Base-by-base conservation (phyloP, 371 early-diverging fungal species). In the Syncephalastrum monosporum region DNA sequence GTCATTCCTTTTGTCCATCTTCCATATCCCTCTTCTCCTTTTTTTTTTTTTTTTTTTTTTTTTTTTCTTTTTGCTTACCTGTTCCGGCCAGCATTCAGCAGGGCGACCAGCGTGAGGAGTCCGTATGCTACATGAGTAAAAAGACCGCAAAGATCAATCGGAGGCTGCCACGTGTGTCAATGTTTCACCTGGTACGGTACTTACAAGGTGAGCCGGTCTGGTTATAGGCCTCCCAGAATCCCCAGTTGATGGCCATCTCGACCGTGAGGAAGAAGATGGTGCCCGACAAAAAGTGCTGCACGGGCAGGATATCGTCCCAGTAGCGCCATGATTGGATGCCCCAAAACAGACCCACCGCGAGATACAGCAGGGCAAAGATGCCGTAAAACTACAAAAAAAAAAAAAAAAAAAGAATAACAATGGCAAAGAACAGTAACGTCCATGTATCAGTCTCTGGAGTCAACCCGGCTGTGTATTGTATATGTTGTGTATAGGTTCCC, bases 201-300 rank as follows among this genome's bases (percentile, higher is more conserved):
- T 60, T 50, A 60, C 61, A 60, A 45, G 85, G 71, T 5, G 60
- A 65, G 43, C 91, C 92, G 23, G 70, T 71, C 33, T 77, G 71
- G 68, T 92, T 92, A 64, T 82, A 92, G 55, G 91, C 74, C 57
- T 85, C 86, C 87, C 89, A 91, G 69, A 83, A 92, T 16, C 90
- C 90, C 80, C 88, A 94, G 68, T 93, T 92, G 67, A 92, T 82
- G 4, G 91, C 92, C 92, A 93, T 94, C 64, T 94, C 95, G 5
- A 92, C 72, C 52, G 91, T 85, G 60, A 96, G 71, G 65, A 92
- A 93, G 24, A 91, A 80, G 41, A 94, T 89, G 17, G 92, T 88
- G 4, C 85, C 89, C 0, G 91, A 84, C 13, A 95, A 84, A 66
- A 91, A 93, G 71, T 93, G 89, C 79, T 85, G 97, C 15, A 97